Conservation (phyloP, 306 rosid genomes). For the Heteromeles arbutifolia region DNA sequence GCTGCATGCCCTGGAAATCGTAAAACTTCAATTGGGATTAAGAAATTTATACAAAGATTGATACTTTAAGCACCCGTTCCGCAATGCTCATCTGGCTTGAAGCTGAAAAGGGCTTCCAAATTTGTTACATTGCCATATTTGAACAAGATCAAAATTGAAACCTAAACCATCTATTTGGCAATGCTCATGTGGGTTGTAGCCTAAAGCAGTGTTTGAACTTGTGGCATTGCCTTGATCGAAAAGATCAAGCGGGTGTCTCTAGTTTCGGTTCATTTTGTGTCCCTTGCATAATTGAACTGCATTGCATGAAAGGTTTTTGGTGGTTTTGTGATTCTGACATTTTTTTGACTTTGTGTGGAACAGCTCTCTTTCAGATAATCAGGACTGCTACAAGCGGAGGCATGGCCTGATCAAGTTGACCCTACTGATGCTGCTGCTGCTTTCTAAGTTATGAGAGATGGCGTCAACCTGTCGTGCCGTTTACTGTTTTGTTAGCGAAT, state of each 20-base stretch:
- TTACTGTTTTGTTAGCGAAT: constrained; percentile 14
- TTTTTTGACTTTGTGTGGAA: not conserved
- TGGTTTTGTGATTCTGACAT: constrained; percentile 10
- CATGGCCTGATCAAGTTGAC: constrained; percentile 52
- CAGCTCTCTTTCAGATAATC: constrained; percentile 97
- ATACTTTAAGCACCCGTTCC: not conserved
- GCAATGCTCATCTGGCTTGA: not conserved
- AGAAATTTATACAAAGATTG: not conserved
- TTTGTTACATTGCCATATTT: not conserved
- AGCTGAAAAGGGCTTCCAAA: not conserved
- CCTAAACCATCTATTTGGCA: not conserved
- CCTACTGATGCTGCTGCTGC: not conserved
- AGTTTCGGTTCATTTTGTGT: not conserved
- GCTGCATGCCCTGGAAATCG: not conserved
- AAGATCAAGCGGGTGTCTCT: not conserved
- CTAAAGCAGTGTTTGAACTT: not conserved
- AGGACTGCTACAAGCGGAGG: constrained; percentile 94
- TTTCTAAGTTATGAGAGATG: constrained; percentile 11
- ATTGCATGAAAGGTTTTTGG: not conserved
- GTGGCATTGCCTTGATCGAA: not conserved
- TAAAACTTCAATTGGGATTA: not conserved
- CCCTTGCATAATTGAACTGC: not conserved
- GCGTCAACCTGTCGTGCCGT: not conserved
- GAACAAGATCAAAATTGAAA: not conserved
- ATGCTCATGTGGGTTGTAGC: not conserved